Evolutionary conservation across 257 asterid species (phyloP), one percentile per base, ranked within the genome.

Genomic region (Salvia hispanica): DNA sequence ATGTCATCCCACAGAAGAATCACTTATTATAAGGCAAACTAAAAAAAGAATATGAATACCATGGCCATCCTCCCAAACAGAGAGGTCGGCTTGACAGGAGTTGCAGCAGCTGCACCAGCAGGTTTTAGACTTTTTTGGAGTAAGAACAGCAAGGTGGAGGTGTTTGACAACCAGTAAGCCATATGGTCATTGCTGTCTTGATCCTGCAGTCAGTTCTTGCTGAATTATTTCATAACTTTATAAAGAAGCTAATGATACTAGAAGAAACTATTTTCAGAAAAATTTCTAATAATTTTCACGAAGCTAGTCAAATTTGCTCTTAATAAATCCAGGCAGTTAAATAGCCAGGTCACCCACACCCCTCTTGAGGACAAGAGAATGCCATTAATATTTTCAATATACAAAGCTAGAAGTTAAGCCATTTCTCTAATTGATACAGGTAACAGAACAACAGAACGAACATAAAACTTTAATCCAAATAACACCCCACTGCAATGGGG

Each of bases 121-220:
- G 96, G 91, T 83, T 74, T 94, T 76, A 94, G 77, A 81, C 96
- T 94, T 83, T 82, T 89, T 67, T 94, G 96, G 70, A 94, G 96
- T 71, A 94, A 84, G 82, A 89, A 94, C 63, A 94, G 80, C 76
- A 94, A 76, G 0, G 96, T 85, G 7, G 99, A 94, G 61, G 99
- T 91, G 76, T 94, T 94, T 70, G 99, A 91, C 60, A 94, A 72
- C 99, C 99, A 94, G 82, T 94, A 94, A 7, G 96, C 88, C 99
- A 94, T 85, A 74, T 81, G 95, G 54, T 88, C 86, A 43, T 88
- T 85, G 83, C 88, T 87, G 42, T 91, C 97, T 82, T 89, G 93
- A 80, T 84, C 90, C 99, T 94, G 98, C 77, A 79, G 73, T 74
- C 57, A 63, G 25, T 66, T 55, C 51, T 52, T 58, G 55, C 64